Conservation (phyloP, 176 grass and related monocot species). For the Musa schizocarpa region DNA sequence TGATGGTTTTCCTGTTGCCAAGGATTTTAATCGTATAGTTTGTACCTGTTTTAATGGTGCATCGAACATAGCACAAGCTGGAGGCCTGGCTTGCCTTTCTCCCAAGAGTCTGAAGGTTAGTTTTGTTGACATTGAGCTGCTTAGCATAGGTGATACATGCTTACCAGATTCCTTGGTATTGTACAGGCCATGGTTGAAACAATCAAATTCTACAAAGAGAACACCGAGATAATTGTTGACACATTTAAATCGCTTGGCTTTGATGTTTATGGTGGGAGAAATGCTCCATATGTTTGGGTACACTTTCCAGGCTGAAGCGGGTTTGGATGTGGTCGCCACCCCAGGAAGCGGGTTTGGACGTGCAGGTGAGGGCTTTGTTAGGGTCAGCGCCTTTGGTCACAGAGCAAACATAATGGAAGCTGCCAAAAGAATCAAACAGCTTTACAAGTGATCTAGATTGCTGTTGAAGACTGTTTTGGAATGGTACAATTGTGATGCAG, state of each 20-base stretch:
- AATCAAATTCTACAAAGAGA: constrained; percentile 76
- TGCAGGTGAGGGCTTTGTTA: constrained; percentile 74
- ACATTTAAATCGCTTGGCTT: constrained; percentile 80
- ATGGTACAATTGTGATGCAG: too few relatives aligned
- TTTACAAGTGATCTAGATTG: constrained; percentile 32
- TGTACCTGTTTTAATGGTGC: constrained; percentile 83
- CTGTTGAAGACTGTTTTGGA: not conserved
- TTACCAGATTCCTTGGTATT: not conserved
- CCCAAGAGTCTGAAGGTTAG: constrained; percentile 57
- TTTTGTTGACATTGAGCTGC: not conserved
- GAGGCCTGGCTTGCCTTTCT: constrained; percentile 76
- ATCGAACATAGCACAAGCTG: constrained; percentile 80
- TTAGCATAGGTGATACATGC: not conserved
- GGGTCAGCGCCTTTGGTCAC: constrained; percentile 72
- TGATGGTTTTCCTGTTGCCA: constrained; percentile 74
- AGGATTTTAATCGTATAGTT: constrained; percentile 89
- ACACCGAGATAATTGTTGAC: constrained; percentile 59
- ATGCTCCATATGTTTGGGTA: constrained; percentile 24
- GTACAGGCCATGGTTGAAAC: constrained; percentile 33
- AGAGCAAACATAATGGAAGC: constrained; percentile 53
- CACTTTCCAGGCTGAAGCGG: constrained; percentile 60
- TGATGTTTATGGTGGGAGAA: not conserved
- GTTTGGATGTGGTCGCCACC: constrained; percentile 54
- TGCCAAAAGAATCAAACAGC: constrained; percentile 45
- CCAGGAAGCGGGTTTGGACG: constrained; percentile 90